These are phyloP conservation scores for Acacia melanoxylon DNA, from an alignment of 306 rosid genomes.

Conservation along the genomic window DNA sequence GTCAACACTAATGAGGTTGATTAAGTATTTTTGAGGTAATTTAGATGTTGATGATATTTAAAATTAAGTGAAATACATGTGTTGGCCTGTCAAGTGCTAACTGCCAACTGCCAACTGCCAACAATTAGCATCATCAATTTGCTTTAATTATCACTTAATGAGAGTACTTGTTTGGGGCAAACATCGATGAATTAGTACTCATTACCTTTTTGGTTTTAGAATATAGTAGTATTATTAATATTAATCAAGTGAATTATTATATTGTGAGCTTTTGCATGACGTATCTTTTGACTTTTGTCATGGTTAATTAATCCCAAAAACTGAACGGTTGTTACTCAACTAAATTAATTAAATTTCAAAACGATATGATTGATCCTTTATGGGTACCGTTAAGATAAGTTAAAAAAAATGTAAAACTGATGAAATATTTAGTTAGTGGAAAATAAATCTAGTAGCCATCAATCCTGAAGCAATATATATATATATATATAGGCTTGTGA, in stretches of 20 bases:
- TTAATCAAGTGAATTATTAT: neutral
- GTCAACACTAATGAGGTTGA: neutral
- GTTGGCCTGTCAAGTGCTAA: neutral
- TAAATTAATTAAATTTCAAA: neutral
- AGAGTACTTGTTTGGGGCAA: neutral
- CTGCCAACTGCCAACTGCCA: neutral
- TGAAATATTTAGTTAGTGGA: neutral
- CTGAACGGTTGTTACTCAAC: neutral
- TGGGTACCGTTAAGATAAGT: constrained; percentile 12
- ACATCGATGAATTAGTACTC: neutral
- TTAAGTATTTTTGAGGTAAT: neutral
- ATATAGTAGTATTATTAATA: neutral
- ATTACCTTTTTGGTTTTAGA: neutral
- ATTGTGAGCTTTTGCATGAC: neutral
- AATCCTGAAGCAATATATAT: constrained; percentile 20
- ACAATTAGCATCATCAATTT: neutral
- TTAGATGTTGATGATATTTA: neutral
- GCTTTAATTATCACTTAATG: neutral
- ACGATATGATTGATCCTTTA: neutral
- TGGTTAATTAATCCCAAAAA: neutral
- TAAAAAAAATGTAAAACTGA: neutral
- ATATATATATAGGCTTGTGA: constrained; percentile 13
- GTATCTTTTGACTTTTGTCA: constrained; percentile 9
- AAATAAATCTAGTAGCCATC: constrained; percentile 22
- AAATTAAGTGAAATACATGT: neutral